These are phyloP conservation scores for Coniella vitis DNA, from an alignment of 2,329 filamentous ascomycete species.

Conservation along the genomic window DNA sequence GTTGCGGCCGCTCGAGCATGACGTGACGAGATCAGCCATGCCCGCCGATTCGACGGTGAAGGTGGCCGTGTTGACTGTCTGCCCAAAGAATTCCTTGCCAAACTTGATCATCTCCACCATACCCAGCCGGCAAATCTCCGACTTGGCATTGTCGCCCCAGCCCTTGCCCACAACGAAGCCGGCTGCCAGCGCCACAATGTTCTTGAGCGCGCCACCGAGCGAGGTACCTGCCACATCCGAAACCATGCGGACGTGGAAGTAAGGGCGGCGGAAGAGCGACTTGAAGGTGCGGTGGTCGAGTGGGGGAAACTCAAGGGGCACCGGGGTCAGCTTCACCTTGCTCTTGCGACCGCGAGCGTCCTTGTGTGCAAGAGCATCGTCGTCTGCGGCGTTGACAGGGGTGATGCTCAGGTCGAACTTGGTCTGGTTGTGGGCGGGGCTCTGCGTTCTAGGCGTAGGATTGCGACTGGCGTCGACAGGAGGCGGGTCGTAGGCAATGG, in stretches of 20 bases:
- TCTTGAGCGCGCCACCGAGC: constrained; percentile 90
- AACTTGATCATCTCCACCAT: constrained; percentile 96
- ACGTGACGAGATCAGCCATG: constrained; percentile 92
- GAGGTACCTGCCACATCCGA: constrained; percentile 96
- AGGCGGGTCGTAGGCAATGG: constrained; percentile 91
- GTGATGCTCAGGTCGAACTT: constrained; percentile 44
- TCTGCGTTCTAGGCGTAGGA: constrained; percentile 50
- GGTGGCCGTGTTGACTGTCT: constrained; percentile 72
- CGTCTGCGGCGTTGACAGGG: constrained; percentile 29
- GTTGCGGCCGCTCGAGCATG: constrained; percentile 85
- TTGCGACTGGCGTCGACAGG: constrained; percentile 72
- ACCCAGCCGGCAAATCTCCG: constrained; percentile 95
- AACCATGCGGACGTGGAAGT: constrained; percentile 95
- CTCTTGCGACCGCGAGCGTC: constrained; percentile 62
- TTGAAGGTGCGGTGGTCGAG: constrained; percentile 80
- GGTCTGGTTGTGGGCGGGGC: constrained; percentile 34
- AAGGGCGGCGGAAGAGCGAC: constrained; percentile 86
- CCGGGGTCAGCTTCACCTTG: constrained; percentile 63
- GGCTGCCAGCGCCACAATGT: constrained; percentile 88
- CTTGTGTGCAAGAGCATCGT: constrained; percentile 47
- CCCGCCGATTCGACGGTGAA: constrained; percentile 97
- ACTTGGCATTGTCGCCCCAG: constrained; percentile 98
- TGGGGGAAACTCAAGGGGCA: constrained; percentile 77
- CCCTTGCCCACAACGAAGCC: constrained; percentile 93
- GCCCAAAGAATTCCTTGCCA: constrained; percentile 84